Conservation (phyloP, 1,139 yeast genomes). For the Fermentozyma sake region DNA sequence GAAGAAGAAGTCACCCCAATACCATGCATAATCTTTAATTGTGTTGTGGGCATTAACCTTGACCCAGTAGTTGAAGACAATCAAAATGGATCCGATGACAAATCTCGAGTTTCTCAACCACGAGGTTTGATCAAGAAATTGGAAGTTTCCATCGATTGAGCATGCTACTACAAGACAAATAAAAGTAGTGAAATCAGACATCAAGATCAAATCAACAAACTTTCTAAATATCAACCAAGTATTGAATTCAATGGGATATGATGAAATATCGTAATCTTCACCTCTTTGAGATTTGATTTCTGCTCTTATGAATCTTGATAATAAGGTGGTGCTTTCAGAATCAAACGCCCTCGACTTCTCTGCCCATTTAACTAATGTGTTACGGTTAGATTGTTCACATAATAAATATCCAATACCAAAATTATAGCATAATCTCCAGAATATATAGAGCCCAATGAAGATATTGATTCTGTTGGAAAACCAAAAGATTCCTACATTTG, state of each 20-base stretch:
- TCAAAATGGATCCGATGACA: constrained; percentile 42
- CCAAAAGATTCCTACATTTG: constrained; percentile 51
- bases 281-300: constrained; percentile 63
- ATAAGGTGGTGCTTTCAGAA: constrained; percentile 8
- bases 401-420: constrained; percentile 74
- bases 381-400: constrained; percentile 61
- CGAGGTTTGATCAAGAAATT: constrained; percentile 34
- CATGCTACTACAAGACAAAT: constrained; percentile 66
- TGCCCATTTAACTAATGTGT: constrained; percentile 55
- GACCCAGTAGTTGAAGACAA: constrained; percentile 79
- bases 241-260: constrained; percentile 70
- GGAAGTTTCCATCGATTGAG: constrained; percentile 34
- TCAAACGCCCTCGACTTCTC: constrained; percentile 44
- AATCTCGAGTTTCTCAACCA: constrained; percentile 38
- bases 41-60: constrained; percentile 86
- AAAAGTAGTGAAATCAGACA: constrained; percentile 83
- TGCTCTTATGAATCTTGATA: constrained; percentile 40
- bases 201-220: constrained; percentile 74
- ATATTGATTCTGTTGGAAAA: constrained; percentile 36
- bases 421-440: constrained; percentile 79
- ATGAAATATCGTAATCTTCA: constrained; percentile 40
- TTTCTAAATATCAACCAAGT: constrained; percentile 82
- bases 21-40: constrained; percentile 91
- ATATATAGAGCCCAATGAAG: constrained; percentile 53
- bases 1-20: constrained; percentile 93